Conservation (phyloP, 2,329 filamentous ascomycete genomes). For the Ophiostoma ulmi region DNA sequence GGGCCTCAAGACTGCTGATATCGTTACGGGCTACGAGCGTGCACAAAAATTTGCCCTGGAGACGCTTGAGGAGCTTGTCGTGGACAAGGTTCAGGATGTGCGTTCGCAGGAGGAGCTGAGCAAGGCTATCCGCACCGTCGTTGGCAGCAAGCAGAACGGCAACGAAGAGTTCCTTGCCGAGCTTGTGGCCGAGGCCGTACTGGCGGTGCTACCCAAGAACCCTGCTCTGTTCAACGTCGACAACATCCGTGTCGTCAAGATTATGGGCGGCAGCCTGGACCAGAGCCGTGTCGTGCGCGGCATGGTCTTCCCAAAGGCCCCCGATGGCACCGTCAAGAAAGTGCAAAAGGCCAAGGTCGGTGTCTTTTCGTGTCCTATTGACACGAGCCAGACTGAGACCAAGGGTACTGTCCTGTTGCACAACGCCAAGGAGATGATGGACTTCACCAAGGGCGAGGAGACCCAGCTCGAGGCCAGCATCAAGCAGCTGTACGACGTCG, state of each 20-base stretch:
- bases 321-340: conserved; percentile 89
- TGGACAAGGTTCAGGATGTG: conserved; percentile 86
- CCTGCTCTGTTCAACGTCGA: conserved; percentile 96
- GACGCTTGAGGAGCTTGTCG: conserved; percentile 76
- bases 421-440: conserved; percentile 97
- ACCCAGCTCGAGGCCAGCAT: conserved; percentile 80
- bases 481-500: conserved; percentile 94
- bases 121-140: conserved; percentile 92
- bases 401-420: conserved; percentile 96
- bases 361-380: conserved; percentile 93
- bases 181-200: conserved; percentile 77
- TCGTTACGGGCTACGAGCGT: conserved; percentile 91
- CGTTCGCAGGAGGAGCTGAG: conserved; percentile 74
- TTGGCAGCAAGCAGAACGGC: conserved; percentile 94
- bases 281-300: conserved; percentile 93
- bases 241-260: conserved; percentile 98
- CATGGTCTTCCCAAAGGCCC: conserved; percentile 96
- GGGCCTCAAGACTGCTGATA: conserved; percentile 97
- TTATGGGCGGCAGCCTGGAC: conserved; percentile 94
- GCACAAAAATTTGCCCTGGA: conserved; percentile 85
- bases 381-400: conserved; percentile 93
- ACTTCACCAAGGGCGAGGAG: conserved; percentile 98
- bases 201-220: conserved; percentile 93
- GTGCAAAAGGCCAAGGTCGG: conserved; percentile 89
- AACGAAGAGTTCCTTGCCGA: conserved; percentile 82